A percentile compares a stretch with the other conserved stretches of the same genome.
phyloP scores from a whole-genome alignment of 2,329 filamentous ascomycete genomes.

The Fusarium sp. region DNA sequence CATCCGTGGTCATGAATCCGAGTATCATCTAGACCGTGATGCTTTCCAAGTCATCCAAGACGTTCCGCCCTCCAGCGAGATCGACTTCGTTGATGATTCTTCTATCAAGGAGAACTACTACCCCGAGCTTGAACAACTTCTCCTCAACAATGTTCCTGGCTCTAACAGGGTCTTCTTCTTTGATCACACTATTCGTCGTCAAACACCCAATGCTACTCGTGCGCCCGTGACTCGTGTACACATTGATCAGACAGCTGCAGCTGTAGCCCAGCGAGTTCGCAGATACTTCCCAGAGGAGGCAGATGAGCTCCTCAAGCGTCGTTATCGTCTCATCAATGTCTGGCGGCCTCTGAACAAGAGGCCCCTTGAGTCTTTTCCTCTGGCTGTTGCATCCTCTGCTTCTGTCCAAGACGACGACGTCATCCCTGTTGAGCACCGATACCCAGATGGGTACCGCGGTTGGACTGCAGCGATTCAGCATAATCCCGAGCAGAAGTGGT shows the following conservation, averaged over 20 bases:
- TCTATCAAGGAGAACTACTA: slow-evolving; percentile 81
- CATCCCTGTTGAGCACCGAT: slow-evolving; percentile 77
- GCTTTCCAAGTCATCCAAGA: slow-evolving; percentile 75
- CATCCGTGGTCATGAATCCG: slow-evolving; percentile 74
- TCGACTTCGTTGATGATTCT: slow-evolving; percentile 72
- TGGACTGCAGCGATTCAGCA: slow-evolving; percentile 77
- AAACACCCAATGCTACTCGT: slow-evolving; percentile 65
- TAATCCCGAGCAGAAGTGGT: slow-evolving; percentile 73
- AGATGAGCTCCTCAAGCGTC: slow-evolving; percentile 68
- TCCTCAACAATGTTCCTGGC: slow-evolving; percentile 74
- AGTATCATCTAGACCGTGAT: slow-evolving; percentile 75
- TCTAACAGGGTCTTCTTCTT: slow-evolving; percentile 76
- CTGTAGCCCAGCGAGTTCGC: slow-evolving; percentile 73
- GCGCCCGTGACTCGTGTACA: slow-evolving; percentile 78
- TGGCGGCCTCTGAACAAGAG: slow-evolving; percentile 74
- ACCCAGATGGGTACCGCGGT: slow-evolving; percentile 70
- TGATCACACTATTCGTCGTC: slow-evolving; percentile 87
- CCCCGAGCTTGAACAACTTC: slow-evolving; percentile 79
- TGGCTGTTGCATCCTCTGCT: slow-evolving; percentile 74
- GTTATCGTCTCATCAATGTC: slow-evolving; percentile 87
- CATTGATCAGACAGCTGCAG: slow-evolving; percentile 80
- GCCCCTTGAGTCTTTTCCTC: slow-evolving; percentile 72
- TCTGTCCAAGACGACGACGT: slow-evolving; percentile 71
- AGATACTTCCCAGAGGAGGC: slow-evolving; percentile 75
- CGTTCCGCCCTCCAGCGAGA: slow-evolving; percentile 60